Percentiles rank a stretch among this genome's conserved stretches.
Evolutionary conservation across 805 yeast genomes (phyloP).

Genomic region (Priceomyces castillae): DNA sequence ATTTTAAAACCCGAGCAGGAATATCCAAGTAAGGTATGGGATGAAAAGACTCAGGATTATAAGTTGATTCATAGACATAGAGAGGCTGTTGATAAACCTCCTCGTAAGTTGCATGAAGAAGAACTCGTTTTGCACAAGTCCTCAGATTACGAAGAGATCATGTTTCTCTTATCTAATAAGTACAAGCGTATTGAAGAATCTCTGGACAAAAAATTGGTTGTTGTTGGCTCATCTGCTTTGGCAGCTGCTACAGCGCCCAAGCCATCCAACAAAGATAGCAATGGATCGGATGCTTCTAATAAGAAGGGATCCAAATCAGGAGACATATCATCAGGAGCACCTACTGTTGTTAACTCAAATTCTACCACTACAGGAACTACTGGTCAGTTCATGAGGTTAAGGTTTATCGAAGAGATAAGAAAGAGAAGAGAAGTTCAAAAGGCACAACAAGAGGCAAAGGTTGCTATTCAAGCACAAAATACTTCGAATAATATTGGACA

Average conservation of each 20-base stretch:
- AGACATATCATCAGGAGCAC: constrained; percentile 7
- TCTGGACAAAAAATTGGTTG: constrained; percentile 37
- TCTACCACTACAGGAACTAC: constrained; percentile 29
- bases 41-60: constrained; percentile 31
- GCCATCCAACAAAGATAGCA: constrained; percentile 18
- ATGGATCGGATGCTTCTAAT: constrained; percentile 30
- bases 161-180: constrained; percentile 51
- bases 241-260: constrained; percentile 20
- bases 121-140: constrained; percentile 60
- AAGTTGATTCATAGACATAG: constrained; percentile 31
- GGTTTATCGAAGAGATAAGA: constrained; percentile 85
- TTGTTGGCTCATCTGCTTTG: constrained; percentile 31
- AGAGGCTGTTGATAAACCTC: constrained; percentile 26
- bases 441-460: constrained; percentile 40
- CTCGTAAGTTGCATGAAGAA: constrained; percentile 41
- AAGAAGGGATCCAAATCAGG: constrained; percentile 17
- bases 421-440: constrained; percentile 53
- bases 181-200: constrained; percentile 38
- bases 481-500: constrained; percentile 1
- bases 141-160: constrained; percentile 81
- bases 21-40: constrained; percentile 46
- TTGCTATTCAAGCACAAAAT: constrained; percentile 32
- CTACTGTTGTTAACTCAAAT: constrained; percentile 9
- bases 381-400: constrained; percentile 76
- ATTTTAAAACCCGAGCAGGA: constrained; percentile 48